Conservation (phyloP, 441 rosid genomes). For the Geranium incanum region DNA sequence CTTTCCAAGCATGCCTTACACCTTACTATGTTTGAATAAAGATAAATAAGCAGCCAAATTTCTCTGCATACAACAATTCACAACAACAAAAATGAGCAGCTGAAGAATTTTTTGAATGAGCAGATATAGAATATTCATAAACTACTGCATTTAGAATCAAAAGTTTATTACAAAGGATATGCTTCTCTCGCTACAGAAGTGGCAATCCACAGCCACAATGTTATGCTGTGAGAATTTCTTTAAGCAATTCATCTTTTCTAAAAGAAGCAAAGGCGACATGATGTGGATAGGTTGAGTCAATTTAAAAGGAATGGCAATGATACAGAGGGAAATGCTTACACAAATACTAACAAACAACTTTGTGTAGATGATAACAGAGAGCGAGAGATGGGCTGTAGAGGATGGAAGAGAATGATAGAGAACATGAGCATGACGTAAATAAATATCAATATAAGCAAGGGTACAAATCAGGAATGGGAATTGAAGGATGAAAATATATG, state of each 20-base stretch:
- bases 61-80: no score
- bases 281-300: background rate
- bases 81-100: no score
- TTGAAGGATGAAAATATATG: background rate
- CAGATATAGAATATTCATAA: no score
- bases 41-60: no score
- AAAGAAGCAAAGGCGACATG: background rate
- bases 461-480: background rate
- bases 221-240: background rate
- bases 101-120: no score
- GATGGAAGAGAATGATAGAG: background rate
- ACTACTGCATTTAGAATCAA: no score
- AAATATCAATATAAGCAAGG: background rate
- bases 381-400: background rate
- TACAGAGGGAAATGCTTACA: background rate
- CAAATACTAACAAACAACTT: background rate
- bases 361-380: conserved; percentile 4
- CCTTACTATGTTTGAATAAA: no score
- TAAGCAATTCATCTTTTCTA: background rate
- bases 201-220: no score
- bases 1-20: no score
- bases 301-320: background rate
- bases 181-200: no score
- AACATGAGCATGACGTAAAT: background rate
- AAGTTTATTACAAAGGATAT: no score